Conservation (phyloP, 2,329 filamentous ascomycete species). For the Diplodia seriata region DNA sequence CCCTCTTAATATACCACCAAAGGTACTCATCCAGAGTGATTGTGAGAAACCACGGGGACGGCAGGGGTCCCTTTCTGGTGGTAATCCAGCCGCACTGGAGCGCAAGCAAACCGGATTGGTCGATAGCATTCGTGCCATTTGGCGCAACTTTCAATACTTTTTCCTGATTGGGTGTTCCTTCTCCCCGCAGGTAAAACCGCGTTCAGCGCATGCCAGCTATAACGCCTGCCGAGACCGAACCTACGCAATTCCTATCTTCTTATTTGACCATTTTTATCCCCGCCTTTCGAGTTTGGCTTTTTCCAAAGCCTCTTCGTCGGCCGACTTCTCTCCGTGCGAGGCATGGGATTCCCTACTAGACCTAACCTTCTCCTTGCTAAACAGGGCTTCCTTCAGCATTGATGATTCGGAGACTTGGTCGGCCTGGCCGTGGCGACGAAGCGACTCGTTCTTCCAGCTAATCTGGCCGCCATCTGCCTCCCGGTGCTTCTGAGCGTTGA, state of each 20-base stretch:
- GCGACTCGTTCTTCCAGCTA: conserved; percentile 61
- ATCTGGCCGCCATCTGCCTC: conserved; percentile 64
- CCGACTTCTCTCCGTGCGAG: neutral
- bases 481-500: conserved; percentile 66
- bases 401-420: conserved; percentile 25
- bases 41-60: neutral
- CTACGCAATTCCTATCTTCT: neutral
- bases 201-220: neutral
- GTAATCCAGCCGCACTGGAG: neutral
- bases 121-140: neutral
- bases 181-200: neutral
- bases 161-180: neutral
- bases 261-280: neutral
- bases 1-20: neutral
- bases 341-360: neutral
- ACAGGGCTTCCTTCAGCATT: conserved; percentile 26
- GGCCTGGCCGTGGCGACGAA: conserved; percentile 57
- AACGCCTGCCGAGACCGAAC: neutral
- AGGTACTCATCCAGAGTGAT: too few relatives aligned
- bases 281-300: conserved; percentile 7
- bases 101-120: neutral
- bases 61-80: too few relatives aligned
- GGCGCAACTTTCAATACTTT: neutral
- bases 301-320: conserved; percentile 21
- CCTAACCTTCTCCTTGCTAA: conserved; percentile 19